Conservation (phyloP, 495 filamentous ascomycete species). For the Rostrohypoxylon terebratum region DNA sequence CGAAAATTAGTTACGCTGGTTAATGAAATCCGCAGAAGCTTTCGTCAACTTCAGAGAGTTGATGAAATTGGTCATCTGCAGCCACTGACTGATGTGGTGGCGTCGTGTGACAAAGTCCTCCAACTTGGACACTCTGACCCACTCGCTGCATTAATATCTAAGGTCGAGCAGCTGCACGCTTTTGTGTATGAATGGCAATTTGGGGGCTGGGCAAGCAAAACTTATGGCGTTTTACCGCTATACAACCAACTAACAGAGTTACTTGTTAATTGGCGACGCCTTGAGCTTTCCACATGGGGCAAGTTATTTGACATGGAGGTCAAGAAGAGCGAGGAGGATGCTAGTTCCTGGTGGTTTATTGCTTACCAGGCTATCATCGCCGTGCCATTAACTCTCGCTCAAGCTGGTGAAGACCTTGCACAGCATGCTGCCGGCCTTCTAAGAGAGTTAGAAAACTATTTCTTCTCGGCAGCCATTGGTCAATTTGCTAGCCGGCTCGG, state of each 20-base stretch:
- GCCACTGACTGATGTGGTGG: conserved; percentile 77
- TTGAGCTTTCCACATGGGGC: conserved; percentile 93
- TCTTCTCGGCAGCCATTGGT: conserved; percentile 77
- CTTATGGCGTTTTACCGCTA: conserved; percentile 73
- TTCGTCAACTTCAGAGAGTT: conserved; percentile 72
- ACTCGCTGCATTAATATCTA: conserved; percentile 82
- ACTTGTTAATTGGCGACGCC: conserved; percentile 85
- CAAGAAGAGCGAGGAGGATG: conserved; percentile 76
- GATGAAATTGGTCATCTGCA: conserved; percentile 70
- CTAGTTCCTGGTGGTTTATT: conserved; percentile 95
- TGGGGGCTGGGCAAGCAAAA: conserved; percentile 79
- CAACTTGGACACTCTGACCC: conserved; percentile 84
- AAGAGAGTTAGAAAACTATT: conserved; percentile 77
- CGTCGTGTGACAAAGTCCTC: conserved; percentile 77
- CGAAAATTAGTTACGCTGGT: conserved; percentile 75
- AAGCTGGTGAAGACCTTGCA: conserved; percentile 67
- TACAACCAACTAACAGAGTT: conserved; percentile 80
- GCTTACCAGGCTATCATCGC: conserved; percentile 89
- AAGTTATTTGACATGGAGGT: conserved; percentile 88
- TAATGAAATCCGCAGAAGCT: conserved; percentile 72
- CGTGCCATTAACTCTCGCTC: conserved; percentile 71
- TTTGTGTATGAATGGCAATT: conserved; percentile 92
- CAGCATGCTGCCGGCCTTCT: conserved; percentile 75
- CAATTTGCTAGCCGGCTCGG: conserved; percentile 79
- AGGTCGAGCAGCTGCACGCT: conserved; percentile 83